Base-by-base conservation (phyloP, 2,329 filamentous ascomycete genomes). In the Arachnomyces sp. region DNA sequence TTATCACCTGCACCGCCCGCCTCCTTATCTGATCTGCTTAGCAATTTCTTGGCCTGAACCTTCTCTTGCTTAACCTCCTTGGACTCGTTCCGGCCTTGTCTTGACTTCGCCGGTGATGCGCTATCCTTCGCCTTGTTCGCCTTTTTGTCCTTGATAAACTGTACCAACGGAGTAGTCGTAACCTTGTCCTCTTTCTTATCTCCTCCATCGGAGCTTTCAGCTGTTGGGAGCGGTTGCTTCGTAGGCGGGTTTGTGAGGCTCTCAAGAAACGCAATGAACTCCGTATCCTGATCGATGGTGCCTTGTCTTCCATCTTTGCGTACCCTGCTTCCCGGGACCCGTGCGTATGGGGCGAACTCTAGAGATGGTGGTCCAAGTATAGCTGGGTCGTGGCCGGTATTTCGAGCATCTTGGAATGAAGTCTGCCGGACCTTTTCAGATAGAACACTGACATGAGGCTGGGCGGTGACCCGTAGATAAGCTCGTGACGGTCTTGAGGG, bases 201-300 rank as follows among this genome's bases (percentile, higher is more conserved):
- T 4, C 57, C 74, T 3, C 73, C 62, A 31, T 73, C 74, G 9
- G 57, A 49, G 3, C 65, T 46, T 25, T 78, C 73, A 16, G 73
- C 73, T 1, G 68, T 62, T 7, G 67, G 54, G 9, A 76, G 62
- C 9, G 21, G 21, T 25, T 25, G 21, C 54, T 76, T 81, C n/a
- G 66, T 63, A 44, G 78, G 71, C 2, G 76, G 78, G 51, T 93
- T 87, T 1, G 89, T 93, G 34, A 96, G 74, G 39, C 78, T 84
- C 60, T 93, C 85, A 6, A 98, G 74, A 59, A 96, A 98, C 17
- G 82, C 80, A 69, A 95, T 93, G 53, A 95, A 98, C 52, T 96
- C 92, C 0, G 86, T 80, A 55, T 98, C 92, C 59, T 95, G 88
- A 54, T 98, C 92, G 50, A 98, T 96, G 3, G 88, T 95, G 39